Conservation (phyloP, 2,329 filamentous ascomycete genomes). For the Chalaropsis thielavioides region DNA sequence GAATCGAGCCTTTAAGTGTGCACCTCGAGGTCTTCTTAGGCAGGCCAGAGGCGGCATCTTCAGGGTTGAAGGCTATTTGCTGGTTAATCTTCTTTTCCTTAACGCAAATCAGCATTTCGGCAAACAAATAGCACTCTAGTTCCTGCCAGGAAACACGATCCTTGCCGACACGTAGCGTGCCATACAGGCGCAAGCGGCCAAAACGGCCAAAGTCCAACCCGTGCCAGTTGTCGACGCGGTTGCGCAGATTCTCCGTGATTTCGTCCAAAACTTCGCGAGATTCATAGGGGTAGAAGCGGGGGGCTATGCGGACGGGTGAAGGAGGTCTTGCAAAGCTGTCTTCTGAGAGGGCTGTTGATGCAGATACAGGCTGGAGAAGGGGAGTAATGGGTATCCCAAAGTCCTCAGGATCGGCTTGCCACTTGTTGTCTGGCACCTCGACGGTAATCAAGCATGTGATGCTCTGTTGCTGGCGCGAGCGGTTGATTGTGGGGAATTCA, state of each 20-base stretch:
- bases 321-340: conserved; percentile 41
- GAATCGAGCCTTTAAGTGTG: conserved; percentile 89
- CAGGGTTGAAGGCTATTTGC: conserved; percentile 42
- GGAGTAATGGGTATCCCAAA: conserved; percentile 40
- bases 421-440: conserved; percentile 85
- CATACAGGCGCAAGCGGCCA: conserved; percentile 79
- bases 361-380: conserved; percentile 24
- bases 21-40: conserved; percentile 57
- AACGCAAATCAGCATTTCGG: conserved; percentile 98
- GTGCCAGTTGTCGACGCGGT: conserved; percentile 96
- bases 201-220: conserved; percentile 88
- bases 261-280: conserved; percentile 63
- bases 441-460: conserved; percentile 88
- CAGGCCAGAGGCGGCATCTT: conserved; percentile 31
- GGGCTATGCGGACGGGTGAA: conserved; percentile 43
- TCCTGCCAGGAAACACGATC: conserved; percentile 96
- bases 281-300: conserved; percentile 56
- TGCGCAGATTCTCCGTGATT: conserved; percentile 70
- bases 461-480: conserved; percentile 86
- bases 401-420: conserved; percentile 74
- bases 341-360: conserved; percentile 28
- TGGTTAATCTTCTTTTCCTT: conserved; percentile 75
- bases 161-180: conserved; percentile 84
- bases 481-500: conserved; percentile 86
- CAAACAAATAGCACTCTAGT: conserved; percentile 89